Evolutionary conservation across 1,139 yeast genomes (phyloP), one percentile per base, ranked within the genome.

Genomic region (Trichomonascaceae sp.): DNA sequence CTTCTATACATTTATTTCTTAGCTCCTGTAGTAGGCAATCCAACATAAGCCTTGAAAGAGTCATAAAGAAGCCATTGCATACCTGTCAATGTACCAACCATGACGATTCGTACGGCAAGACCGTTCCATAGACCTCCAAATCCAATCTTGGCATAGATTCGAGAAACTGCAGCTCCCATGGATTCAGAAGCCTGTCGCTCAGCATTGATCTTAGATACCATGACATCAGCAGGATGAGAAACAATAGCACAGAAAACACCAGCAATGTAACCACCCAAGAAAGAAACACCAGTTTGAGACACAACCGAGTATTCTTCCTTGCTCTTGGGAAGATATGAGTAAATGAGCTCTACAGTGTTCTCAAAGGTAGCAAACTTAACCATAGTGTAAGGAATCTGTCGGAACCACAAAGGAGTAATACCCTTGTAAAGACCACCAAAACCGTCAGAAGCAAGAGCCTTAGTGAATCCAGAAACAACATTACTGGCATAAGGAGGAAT

Each of bases 311-410:
- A 55, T 30, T 55, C 57, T 32, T 55, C 57, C 57, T 55, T 61
- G 52, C 57, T 44, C 56, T 62, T 56, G 52, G 67, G 67, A 53
- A 64, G 57, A 39, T 62, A 55, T 43, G 55, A 52, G 60, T 63
- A 64, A 61, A 64, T 63, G 49, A 61, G 61, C 51, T 55, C 88
- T 32, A 90, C 96, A 51, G 90, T 85, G 68, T 83, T 86, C 75
- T 91, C 98, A 74, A 91, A 91, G 47, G 95, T 80, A 20, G 97
- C 91, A 73, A 91, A 91, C 74, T 91, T 91, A 59, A 87, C 95
- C 96, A 90, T 90, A 44, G 97, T 91, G 76, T 91, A 91, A 22
- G 97, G 97, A 62, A 91, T 86, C 72, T 91, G 97, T 76, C 97
- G 85, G 59, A 84, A 82, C 97, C 97, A 90, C 63, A 91, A 78